Percentiles rank a stretch among this genome's conserved stretches.
These are phyloP conservation scores for Sutorius eximius DNA, from an alignment of 1,284 basidiomycete species.

Conservation along the genomic window DNA sequence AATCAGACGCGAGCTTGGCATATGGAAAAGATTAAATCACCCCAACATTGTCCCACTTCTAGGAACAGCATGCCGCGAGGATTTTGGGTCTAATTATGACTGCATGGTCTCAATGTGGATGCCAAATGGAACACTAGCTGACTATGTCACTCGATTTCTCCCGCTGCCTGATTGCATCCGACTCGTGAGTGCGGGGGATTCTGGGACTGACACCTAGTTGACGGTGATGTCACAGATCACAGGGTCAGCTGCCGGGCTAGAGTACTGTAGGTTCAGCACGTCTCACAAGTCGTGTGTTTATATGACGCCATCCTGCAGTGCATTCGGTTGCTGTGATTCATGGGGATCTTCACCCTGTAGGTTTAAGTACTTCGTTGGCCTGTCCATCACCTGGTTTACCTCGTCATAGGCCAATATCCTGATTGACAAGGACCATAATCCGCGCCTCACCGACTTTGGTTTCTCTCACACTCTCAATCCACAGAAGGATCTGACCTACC, in stretches of 20 bases:
- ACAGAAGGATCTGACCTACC: conserved; percentile 1
- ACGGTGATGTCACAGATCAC: not conserved
- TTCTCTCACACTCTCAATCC: conserved; percentile 2
- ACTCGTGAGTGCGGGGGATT: not conserved
- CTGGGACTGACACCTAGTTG: not conserved
- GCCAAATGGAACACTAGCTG: conserved; percentile 5
- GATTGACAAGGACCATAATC: conserved; percentile 4
- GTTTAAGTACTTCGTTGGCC: not conserved
- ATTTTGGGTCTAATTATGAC: not conserved
- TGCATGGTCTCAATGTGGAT: conserved; percentile 15
- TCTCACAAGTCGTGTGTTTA: not conserved
- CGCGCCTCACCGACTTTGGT: conserved; percentile 12
- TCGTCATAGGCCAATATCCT: conserved; percentile 6
- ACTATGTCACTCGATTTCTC: not conserved
- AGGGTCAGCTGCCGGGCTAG: conserved; percentile 4
- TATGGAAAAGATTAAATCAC: conserved; percentile 7
- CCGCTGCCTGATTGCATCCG: not conserved
- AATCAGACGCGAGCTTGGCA: conserved; percentile 1
- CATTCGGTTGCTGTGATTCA: conserved; percentile 8
- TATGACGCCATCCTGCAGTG: not conserved
- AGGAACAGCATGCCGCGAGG: not conserved
- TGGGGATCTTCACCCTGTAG: conserved; percentile 7
- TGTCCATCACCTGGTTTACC: not conserved
- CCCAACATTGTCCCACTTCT: not conserved
- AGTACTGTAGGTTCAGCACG: conserved; percentile 3